phyloP scores from a whole-genome alignment of 169 alveolate species.

The Pseudocohnilembus persalinus region DNA sequence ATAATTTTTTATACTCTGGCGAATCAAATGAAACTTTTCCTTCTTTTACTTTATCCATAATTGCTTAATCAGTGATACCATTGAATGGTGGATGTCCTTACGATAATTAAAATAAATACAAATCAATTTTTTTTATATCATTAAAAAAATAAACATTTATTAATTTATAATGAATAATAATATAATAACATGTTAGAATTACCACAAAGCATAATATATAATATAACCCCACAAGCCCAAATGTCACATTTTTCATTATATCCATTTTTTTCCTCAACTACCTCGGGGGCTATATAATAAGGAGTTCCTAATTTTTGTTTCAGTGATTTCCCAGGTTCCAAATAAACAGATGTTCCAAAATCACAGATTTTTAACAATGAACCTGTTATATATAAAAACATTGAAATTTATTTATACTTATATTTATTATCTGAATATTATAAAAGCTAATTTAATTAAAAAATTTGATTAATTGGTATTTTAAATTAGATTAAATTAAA shows the following conservation, averaged over 20 bases:
- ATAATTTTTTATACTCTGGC: constrained; percentile 32
- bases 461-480: too few relatives aligned
- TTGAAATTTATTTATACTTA: too few relatives aligned
- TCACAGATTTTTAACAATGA: constrained; percentile 46
- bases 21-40: constrained; percentile 52
- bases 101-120: not conserved
- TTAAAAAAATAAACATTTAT: not conserved
- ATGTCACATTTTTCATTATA: constrained; percentile 68
- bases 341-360: constrained; percentile 54
- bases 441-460: too few relatives aligned
- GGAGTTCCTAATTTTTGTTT: constrained; percentile 56
- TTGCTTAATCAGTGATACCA: constrained; percentile 7
- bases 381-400: not conserved
- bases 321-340: constrained; percentile 24
- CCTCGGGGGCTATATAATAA: constrained; percentile 66
- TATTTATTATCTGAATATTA: too few relatives aligned
- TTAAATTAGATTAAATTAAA: too few relatives aligned
- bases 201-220: constrained; percentile 58
- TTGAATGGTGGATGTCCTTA: constrained; percentile 40
- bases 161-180: too few relatives aligned
- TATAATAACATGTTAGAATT: too few relatives aligned
- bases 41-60: constrained; percentile 14
- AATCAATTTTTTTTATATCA: not conserved
- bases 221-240: constrained; percentile 73
- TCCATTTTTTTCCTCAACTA: constrained; percentile 29